Base-by-base conservation (phyloP, 768 basidiomycete genomes). In the Obba rivulosa region DNA sequence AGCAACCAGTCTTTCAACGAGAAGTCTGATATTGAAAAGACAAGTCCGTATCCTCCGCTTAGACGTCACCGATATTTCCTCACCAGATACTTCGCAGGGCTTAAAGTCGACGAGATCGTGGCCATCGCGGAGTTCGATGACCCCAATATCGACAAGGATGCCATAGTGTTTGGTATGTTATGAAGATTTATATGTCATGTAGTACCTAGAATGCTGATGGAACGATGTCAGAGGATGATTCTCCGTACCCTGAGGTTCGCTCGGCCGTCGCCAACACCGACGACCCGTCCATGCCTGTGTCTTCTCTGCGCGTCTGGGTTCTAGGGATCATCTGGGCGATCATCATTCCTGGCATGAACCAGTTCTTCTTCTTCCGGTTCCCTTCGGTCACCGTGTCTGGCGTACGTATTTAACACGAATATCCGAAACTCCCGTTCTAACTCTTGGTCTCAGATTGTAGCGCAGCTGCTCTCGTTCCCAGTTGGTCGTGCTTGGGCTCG, bases 291-390 rank as follows among this genome's bases (percentile, higher is more conserved):
- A 80, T 83, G 72, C 77, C 78, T 21, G 71, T 72, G 21, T 70
- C 75, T 17, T 79, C 80, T 3, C 50, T 69, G 18, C 64, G 68
- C 21, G 56, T 56, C 11, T 69, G 68, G 68, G 54, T 79, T 36
- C 67, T 82, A 41, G 77, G 80, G 28, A 43, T 79, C 22, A 61
- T 72, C 16, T 82, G 76, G 72, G 73, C 80, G 4, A 70, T 77
- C 40, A 43, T 81, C 21, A 72, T 82, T 38, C 76, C 80, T 10
- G 80, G 79, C 31, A 65, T 80, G 43, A 86, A 89, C 58, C 86
- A 85, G 52, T 85, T 87, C 68, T 83, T 87, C 67, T 83, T 78
- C 73, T 86, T 87, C 66, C 81, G 84, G 14, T 85, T 79, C 58
- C 87, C 87, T 3, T 75, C 75, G 25, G 80, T 88, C 11, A 68